Evolutionary conservation across 2,329 filamentous ascomycete species (phyloP).

Genomic region (Colletotrichum lentis): DNA sequence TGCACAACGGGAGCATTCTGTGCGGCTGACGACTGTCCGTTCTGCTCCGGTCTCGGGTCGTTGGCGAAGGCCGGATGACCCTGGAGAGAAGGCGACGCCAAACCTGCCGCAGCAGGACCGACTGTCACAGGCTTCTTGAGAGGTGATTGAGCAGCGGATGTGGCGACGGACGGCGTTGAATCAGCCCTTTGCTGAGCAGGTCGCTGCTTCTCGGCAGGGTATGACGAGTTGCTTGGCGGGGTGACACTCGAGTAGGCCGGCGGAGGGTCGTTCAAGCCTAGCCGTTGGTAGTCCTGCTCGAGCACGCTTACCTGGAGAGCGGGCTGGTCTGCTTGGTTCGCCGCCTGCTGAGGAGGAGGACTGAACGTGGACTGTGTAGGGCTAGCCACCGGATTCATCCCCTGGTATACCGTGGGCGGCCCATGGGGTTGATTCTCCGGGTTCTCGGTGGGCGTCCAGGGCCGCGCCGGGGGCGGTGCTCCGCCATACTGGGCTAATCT

Average conservation of each 20-base stretch:
- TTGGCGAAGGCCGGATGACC: conserved; percentile 93
- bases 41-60: conserved; percentile 68
- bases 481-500: conserved; percentile 79
- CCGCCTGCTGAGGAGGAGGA: conserved; percentile 52
- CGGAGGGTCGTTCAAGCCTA: conserved; percentile 85
- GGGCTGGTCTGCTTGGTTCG: conserved; percentile 45
- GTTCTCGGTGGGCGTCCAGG: conserved; percentile 94
- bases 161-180: conserved; percentile 43
- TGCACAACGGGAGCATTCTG: conserved; percentile 24
- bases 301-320: conserved; percentile 72
- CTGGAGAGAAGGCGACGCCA: conserved; percentile 60
- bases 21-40: conserved; percentile 46
- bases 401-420: conserved; percentile 91
- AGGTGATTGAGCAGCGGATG: conserved; percentile 45
- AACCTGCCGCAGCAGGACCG: conserved; percentile 41
- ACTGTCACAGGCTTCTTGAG: conserved; percentile 45
- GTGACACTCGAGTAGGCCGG: conserved; percentile 92
- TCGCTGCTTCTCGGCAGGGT: conserved; percentile 81
- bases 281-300: conserved; percentile 84
- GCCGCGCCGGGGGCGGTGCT: conserved; percentile 62
- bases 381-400: conserved; percentile 72
- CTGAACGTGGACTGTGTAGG: conserved; percentile 58
- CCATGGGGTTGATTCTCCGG: conserved; percentile 88
- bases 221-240: conserved; percentile 62
- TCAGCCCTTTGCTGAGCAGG: conserved; percentile 47